Evolutionary conservation across 176 grass and related monocot genomes (phyloP).

Genomic region (Eremochloa ophiuroides): DNA sequence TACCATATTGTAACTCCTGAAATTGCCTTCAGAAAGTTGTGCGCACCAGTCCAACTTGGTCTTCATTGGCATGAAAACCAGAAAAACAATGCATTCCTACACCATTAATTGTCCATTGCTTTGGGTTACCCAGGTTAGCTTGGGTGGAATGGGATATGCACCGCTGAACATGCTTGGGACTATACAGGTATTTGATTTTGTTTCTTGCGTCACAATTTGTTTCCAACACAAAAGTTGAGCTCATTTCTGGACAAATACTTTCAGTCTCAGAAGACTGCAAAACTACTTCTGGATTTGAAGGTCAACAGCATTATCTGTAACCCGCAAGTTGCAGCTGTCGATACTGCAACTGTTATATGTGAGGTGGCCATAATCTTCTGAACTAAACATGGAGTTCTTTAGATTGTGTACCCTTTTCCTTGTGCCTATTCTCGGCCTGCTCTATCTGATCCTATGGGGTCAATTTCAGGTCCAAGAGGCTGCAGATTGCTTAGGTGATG

Average conservation of each 20-base stretch:
- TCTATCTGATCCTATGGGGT: background rate
- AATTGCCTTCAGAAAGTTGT: background rate
- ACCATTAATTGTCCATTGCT: background rate
- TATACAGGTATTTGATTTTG: slow-evolving; percentile 65
- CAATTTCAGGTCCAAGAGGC: slow-evolving; percentile 79
- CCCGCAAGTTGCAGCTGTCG: slow-evolving; percentile 75
- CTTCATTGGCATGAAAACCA: background rate
- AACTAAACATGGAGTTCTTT: background rate
- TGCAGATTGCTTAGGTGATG: slow-evolving; percentile 86
- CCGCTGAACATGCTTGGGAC: slow-evolving; percentile 92
- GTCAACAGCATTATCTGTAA: slow-evolving; percentile 59
- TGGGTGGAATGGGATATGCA: slow-evolving; percentile 59
- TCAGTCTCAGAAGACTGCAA: slow-evolving; percentile 96
- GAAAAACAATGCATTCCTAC: background rate
- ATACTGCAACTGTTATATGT: slow-evolving; percentile 74
- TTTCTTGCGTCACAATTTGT: background rate
- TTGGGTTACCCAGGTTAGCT: slow-evolving; percentile 50
- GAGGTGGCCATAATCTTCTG: slow-evolving; percentile 51
- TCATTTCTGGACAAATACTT: slow-evolving; percentile 16
- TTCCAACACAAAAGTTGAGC: background rate
- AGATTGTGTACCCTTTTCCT: background rate
- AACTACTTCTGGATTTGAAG: slow-evolving; percentile 76
- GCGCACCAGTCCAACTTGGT: background rate
- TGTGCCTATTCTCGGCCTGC: background rate
- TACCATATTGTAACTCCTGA: background rate